Base-by-base conservation (phyloP, 2,329 filamentous ascomycete genomes). In the Cadophora sp. region DNA sequence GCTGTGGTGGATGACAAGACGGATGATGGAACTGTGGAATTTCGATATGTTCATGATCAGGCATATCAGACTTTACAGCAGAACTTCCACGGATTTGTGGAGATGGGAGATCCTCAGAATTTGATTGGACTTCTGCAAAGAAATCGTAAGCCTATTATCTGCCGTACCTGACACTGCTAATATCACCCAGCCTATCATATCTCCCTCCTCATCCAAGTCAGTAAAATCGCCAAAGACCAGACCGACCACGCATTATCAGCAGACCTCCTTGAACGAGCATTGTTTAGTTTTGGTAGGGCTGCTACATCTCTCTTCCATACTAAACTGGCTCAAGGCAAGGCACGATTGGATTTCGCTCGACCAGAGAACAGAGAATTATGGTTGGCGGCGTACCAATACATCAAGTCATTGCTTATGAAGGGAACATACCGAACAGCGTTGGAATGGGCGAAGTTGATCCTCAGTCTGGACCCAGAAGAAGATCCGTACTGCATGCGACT, bases 391-490 rank as follows among this genome's bases (percentile, higher is more conserved):
- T 97, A 94, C 83, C 89, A 94, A 72, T 97, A 97, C 74, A 90
- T 98, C 73, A 88, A 87, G 73, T 96, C 93, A 71, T 83, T 99
- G 24, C 85, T 93, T 18, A 89, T 93, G 80, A 95, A 96, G 73
- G 94, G 94, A n/a, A 97, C 95, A 1, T 97, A 93, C 83, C 87
- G 94, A 56, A 98, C 96, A 0, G 93, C 94, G 0, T 88, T 97
- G 58, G 96, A 98, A 79, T 99, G 96, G 94, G 87, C 92, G 7
- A 97, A 96, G 80, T 81, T 98, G 6, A 82, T 97, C 11, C 84
- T 96, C 36, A 87, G 89, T 66, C 80, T 98, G 66, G 88, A 94
- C 72, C 88, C 89, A 3, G 81, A 84, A 58, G 81, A 83, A 4
- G 96, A 99, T 76, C 94, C 94, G 0, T 97, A 97, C 74, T 92